Base-by-base conservation (phyloP, 768 basidiomycete species). In the Agaricus blazei region DNA sequence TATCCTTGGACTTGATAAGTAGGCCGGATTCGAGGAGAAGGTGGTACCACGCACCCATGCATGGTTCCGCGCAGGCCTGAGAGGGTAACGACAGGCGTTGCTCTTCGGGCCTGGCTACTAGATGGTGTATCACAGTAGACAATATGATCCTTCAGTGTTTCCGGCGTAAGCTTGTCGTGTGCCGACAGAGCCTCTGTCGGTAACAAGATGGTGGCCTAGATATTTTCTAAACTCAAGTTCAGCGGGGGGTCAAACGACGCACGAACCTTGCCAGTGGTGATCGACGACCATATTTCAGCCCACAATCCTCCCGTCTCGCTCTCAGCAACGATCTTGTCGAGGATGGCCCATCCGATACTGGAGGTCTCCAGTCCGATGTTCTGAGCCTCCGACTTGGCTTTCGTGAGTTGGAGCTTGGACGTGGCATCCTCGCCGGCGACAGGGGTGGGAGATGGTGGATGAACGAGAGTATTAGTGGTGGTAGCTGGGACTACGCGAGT, bases 141-240 rank as follows among this genome's bases (percentile, higher is more conserved):
- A 54, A 96, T 68, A 65, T 99, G 96, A 63, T 97, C 93, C 64
- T 82, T 84, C 29, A 97, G 72, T 54, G 94, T 84, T 2, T 92
- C 87, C 0, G 83, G 70, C 0, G 87, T 88, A 50, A 93, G 76
- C 48, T 74, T 74, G 15, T 82, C 79, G 19, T 79, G 73, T 27
- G 75, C 67, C 2, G 79, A 72, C 5, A 72, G 65, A 44, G 78
- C 75, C 48, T 90, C 87, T 2, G 82, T 67, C 0, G 95, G 95
- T 1, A 98, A 75, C 14, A 98, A 72, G 9, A 99, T 65, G 0
- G 88, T 86, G 3, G 89, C 87, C 93, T 96, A 63, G 2, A 58
- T 57, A 0, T 29, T n/a, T 54, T 1, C 1, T 34, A 34, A 8
- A 3, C 2, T 50, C 38, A n/a, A n/a, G n/a, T 38, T 53, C 27